Evolutionary conservation across 1,284 basidiomycete genomes (phyloP).

Genomic region (Tetrapyrgos nigripes): DNA sequence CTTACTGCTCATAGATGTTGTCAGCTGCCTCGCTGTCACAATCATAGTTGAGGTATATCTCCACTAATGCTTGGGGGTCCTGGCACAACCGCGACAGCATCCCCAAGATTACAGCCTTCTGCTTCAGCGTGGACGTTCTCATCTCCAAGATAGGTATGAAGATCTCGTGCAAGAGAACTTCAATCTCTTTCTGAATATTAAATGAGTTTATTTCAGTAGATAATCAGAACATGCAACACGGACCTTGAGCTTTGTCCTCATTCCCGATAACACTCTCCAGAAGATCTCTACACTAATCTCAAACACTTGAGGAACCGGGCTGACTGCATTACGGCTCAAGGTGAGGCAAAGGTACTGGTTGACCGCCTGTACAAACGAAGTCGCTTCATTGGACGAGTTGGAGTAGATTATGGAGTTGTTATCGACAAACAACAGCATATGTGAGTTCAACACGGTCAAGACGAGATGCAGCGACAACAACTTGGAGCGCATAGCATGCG

Average conservation of each 20-base stretch:
- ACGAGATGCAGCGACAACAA: conserved; percentile 92
- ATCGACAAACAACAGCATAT: conserved; percentile 90
- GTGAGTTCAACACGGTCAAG: conserved; percentile 89
- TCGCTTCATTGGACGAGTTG: conserved; percentile 84
- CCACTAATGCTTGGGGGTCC: conserved; percentile 95
- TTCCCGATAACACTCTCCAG: conserved; percentile 92
- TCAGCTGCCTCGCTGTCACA: conserved; percentile 92
- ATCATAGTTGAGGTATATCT: conserved; percentile 98
- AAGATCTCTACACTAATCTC: conserved; percentile 99
- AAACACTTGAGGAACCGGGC: conserved; percentile 95
- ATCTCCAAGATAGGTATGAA: conserved; percentile 99
- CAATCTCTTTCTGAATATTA: conserved; percentile 90
- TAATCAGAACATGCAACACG: conserved; percentile 6
- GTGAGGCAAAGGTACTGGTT: conserved; percentile 96
- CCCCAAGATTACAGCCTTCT: conserved; percentile 89
- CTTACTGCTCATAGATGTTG: conserved; percentile 95
- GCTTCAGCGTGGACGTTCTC: conserved; percentile 94
- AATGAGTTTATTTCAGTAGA: conserved; percentile 14
- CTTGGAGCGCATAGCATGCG: conserved; percentile 96
- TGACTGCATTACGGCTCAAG: conserved; percentile 95
- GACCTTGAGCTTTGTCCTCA: conserved; percentile 96
- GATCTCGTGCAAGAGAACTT: conserved; percentile 97
- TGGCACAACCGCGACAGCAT: conserved; percentile 89
- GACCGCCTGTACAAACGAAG: conserved; percentile 88
- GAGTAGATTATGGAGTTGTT: conserved; percentile 89